Evolutionary conservation across 1,284 basidiomycete species (phyloP).

Genomic region (Fomitopsis betulina): DNA sequence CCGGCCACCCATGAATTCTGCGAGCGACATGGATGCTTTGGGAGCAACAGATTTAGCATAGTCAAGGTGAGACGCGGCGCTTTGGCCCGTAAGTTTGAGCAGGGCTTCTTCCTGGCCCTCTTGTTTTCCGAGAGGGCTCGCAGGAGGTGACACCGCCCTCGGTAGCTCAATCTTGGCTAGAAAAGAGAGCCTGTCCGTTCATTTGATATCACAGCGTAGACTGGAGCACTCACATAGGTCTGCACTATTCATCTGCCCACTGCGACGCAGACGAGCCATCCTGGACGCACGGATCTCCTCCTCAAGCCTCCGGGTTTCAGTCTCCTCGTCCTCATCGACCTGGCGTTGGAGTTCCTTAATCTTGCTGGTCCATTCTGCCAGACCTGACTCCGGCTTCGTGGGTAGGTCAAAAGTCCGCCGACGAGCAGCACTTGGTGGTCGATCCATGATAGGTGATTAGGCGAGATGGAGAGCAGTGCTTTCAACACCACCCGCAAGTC

Average conservation of each 20-base stretch:
- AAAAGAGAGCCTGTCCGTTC: not conserved
- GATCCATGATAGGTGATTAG: conserved; percentile 7
- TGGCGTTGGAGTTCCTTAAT: conserved; percentile 75
- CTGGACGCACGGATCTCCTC: conserved; percentile 72
- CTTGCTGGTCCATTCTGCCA: conserved; percentile 77
- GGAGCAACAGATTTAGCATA: conserved; percentile 7
- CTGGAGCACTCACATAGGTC: conserved; percentile 39
- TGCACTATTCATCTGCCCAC: conserved; percentile 35
- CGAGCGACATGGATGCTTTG: conserved; percentile 57
- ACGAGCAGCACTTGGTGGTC: conserved; percentile 16
- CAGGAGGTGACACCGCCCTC: conserved; percentile 22
- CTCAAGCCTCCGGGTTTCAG: conserved; percentile 66
- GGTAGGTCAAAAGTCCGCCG: conserved; percentile 37
- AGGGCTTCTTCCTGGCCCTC: conserved; percentile 43
- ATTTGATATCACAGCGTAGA: not conserved
- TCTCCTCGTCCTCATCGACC: conserved; percentile 74
- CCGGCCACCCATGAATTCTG: conserved; percentile 73
- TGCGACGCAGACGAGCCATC: conserved; percentile 59
- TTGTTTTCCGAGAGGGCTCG: conserved; percentile 31
- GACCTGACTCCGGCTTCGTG: conserved; percentile 47
- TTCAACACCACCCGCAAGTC: not conserved
- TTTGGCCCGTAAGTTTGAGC: conserved; percentile 33
- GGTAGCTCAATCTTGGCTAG: conserved; percentile 21
- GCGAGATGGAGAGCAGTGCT: not conserved
- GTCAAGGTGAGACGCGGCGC: conserved; percentile 12